Conservation (phyloP, 2,329 filamentous ascomycete species). For the Penicillium olsonii region DNA sequence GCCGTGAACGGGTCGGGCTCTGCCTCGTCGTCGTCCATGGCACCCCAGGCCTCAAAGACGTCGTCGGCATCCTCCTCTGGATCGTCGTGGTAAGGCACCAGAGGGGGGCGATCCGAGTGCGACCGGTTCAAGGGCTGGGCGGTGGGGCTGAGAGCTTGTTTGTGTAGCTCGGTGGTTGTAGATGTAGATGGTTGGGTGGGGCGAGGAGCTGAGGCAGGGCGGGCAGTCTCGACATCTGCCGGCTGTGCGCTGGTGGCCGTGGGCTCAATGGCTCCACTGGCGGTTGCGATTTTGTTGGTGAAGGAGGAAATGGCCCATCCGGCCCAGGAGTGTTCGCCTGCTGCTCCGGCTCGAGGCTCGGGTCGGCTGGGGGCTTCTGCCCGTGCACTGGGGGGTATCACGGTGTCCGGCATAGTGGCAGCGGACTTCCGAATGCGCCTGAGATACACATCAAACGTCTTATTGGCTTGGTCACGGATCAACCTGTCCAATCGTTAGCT, state of each 20-base stretch:
- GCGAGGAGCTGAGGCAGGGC: slow-evolving; percentile 53
- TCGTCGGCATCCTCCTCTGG: slow-evolving; percentile 58
- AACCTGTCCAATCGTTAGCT: slow-evolving; percentile 47
- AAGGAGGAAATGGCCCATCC: slow-evolving; percentile 99
- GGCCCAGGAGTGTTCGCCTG: slow-evolving; percentile 74
- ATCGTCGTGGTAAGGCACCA: slow-evolving; percentile 49
- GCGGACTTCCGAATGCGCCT: slow-evolving; percentile 78
- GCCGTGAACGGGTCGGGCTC: slow-evolving; percentile 45
- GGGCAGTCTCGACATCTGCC: slow-evolving; percentile 44
- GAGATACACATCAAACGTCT: slow-evolving; percentile 84
- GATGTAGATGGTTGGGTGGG: slow-evolving; percentile 36
- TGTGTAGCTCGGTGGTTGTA: slow-evolving; percentile 26
- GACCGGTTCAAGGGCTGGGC: slow-evolving; percentile 37
- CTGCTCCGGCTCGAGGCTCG: slow-evolving; percentile 76
- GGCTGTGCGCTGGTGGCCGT: slow-evolving; percentile 50
- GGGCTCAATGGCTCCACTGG: slow-evolving; percentile 81
- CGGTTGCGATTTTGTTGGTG: slow-evolving; percentile 85
- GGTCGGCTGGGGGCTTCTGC: slow-evolving; percentile 43
- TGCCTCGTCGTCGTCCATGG: slow-evolving; percentile 56
- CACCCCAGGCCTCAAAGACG: slow-evolving; percentile 75
- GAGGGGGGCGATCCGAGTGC: slow-evolving; percentile 43
- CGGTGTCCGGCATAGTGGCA: slow-evolving; percentile 75
- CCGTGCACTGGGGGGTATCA: slow-evolving; percentile 65
- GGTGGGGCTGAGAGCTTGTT: slow-evolving; percentile 24
- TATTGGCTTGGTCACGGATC: slow-evolving; percentile 86